A percentile compares a stretch with the other conserved stretches of the same genome.
Evolutionary conservation across 1,284 basidiomycete genomes (phyloP).

Genomic region (Cryptococcus sp.): DNA sequence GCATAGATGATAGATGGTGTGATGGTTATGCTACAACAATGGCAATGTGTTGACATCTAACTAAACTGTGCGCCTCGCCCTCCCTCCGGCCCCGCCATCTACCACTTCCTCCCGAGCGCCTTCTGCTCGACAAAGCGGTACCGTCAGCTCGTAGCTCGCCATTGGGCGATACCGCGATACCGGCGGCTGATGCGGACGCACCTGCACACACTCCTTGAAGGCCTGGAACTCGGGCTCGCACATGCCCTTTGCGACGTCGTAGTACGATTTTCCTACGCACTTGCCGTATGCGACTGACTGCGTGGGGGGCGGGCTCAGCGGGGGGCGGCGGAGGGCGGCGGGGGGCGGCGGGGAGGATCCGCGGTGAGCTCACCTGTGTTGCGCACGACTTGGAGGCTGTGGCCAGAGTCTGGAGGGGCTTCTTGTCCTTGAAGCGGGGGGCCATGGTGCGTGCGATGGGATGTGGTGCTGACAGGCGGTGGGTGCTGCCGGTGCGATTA

Average conservation of each 20-base stretch:
- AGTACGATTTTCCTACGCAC: slow-evolving; percentile 50
- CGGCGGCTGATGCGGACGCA: slow-evolving; percentile 17
- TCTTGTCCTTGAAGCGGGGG: slow-evolving; percentile 39
- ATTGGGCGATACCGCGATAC: not conserved
- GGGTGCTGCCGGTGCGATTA: no score
- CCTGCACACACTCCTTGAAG: slow-evolving; percentile 53
- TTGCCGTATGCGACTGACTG: slow-evolving; percentile 51
- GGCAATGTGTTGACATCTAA: no score
- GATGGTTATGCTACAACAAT: slow-evolving; percentile 3
- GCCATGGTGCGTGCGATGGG: slow-evolving; percentile 16
- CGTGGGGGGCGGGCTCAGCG: not conserved
- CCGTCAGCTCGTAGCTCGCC: not conserved
- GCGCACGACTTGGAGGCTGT: slow-evolving; percentile 43
- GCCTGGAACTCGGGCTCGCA: slow-evolving; percentile 50
- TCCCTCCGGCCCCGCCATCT: slow-evolving; percentile 4
- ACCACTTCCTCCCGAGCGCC: slow-evolving; percentile 45
- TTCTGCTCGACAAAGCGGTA: slow-evolving; percentile 27
- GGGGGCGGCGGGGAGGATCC: no score
- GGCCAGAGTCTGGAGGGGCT: slow-evolving; percentile 45
- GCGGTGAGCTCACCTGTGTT: slow-evolving; percentile 29
- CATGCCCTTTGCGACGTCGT: slow-evolving; percentile 51
- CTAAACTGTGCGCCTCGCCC: no score
- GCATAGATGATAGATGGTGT: slow-evolving; percentile 1
- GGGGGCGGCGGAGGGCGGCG: not conserved
- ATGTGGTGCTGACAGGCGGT: not conserved